A percentile compares a stretch with the other conserved stretches of the same genome.
Evolutionary conservation across 2,329 filamentous ascomycete genomes (phyloP).

Genomic region (Colletotrichum sp.): DNA sequence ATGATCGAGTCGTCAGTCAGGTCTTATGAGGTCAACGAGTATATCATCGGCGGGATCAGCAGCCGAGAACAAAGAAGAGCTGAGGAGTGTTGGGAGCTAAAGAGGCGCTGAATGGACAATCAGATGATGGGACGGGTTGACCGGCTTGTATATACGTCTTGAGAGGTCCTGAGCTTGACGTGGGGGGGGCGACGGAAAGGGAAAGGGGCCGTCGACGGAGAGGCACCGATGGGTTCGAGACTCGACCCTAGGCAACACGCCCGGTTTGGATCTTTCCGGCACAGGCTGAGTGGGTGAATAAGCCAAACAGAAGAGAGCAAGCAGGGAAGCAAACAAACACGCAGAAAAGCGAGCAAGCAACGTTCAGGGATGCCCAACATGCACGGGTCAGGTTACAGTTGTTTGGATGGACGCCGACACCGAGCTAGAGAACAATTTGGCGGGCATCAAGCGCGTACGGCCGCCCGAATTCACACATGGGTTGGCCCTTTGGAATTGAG

Average conservation of each 20-base stretch:
- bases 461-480: not conserved
- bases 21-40: conserved; percentile 10
- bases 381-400: not conserved
- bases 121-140: not conserved
- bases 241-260: not conserved
- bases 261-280: conserved; percentile 1
- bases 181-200: conserved; percentile 10
- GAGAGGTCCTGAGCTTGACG: not conserved
- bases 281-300: not conserved
- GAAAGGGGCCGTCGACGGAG: not conserved
- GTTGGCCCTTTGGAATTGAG: not conserved
- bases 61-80: conserved; percentile 3
- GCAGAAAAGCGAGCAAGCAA: not conserved
- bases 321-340: not conserved
- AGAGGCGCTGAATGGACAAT: not conserved
- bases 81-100: not conserved
- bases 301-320: not conserved
- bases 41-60: conserved; percentile 14
- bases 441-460: not conserved
- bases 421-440: not conserved
- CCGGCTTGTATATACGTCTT: not conserved
- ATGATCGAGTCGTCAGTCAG: not conserved
- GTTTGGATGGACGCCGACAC: not conserved
- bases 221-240: conserved; percentile 10
- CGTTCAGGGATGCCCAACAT: not conserved